These are phyloP conservation scores for Tricholoma flavovirens DNA, from an alignment of 768 basidiomycete species.

Conservation along the genomic window DNA sequence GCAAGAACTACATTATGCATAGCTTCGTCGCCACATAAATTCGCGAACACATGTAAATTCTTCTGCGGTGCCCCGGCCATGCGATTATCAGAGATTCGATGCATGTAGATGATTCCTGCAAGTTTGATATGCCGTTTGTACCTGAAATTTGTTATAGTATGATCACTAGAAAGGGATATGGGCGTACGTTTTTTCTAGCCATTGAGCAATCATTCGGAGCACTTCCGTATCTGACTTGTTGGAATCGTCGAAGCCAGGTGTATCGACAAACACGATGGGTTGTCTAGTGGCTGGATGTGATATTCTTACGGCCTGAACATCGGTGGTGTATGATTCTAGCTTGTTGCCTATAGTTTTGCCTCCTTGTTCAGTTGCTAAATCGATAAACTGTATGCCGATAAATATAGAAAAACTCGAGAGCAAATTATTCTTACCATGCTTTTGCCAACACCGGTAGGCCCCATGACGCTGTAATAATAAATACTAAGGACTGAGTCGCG, in stretches of 20 bases:
- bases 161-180: neutral
- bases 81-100: constrained; percentile 23
- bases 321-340: neutral
- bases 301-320: neutral
- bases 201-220: constrained; percentile 4
- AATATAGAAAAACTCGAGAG: neutral
- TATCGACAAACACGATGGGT: constrained; percentile 7
- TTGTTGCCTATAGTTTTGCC: neutral
- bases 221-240: constrained; percentile 6
- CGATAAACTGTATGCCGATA: neutral
- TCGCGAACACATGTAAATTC: constrained; percentile 39
- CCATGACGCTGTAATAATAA: constrained; percentile 2
- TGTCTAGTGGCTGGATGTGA: neutral
- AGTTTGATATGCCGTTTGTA: constrained; percentile 4
- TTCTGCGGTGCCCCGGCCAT: constrained; percentile 34
- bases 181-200: constrained; percentile 5
- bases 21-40: constrained; percentile 36
- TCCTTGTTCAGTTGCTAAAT: constrained; percentile 1
- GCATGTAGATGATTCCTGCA: constrained; percentile 18
- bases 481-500: neutral
- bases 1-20: constrained; percentile 37
- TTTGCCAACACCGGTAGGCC: constrained; percentile 2
- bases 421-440: neutral
- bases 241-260: constrained; percentile 8
- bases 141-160: neutral